phyloP scores from a whole-genome alignment of 2,329 filamentous ascomycete species.

The Stachybotrys elegans region DNA sequence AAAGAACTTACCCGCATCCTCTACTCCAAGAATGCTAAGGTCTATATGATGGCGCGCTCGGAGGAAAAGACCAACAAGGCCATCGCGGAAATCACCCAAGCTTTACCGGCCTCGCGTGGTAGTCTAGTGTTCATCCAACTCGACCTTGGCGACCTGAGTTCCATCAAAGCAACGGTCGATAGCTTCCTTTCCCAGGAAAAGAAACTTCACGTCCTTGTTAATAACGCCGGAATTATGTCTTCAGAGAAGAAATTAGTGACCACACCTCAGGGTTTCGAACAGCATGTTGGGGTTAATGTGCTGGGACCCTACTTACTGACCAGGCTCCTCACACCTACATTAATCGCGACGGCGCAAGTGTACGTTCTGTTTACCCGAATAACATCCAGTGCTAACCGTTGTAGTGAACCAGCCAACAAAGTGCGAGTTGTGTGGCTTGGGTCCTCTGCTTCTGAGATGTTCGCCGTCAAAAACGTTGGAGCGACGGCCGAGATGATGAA shows the following conservation, averaged over 20 bases:
- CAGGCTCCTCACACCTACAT: no score
- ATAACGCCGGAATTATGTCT: constrained; percentile 39
- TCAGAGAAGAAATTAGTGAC: no score
- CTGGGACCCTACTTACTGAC: no score
- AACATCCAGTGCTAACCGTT: no score
- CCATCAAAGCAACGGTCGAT: constrained; percentile 19
- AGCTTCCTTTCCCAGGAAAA: constrained; percentile 16
- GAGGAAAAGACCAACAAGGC: not conserved
- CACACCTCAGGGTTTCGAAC: constrained; percentile 29
- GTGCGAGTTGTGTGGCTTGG: no score
- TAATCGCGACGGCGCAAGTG: no score
- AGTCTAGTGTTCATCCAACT: not conserved
- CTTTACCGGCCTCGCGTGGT: not conserved
- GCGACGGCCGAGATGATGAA: no score
- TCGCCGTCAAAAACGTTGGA: no score
- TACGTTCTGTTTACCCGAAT: no score
- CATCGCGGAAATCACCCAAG: not conserved
- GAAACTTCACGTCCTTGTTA: constrained; percentile 31
- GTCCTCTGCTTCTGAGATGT: no score
- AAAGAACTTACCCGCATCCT: constrained; percentile 41
- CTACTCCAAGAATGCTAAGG: constrained; percentile 40
- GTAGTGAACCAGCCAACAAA: no score
- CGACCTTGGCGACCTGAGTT: constrained; percentile 29
- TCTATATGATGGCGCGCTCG: constrained; percentile 42
- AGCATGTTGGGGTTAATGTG: no score